A percentile compares a stretch with the other conserved stretches of the same genome.
Conservation (phyloP, 2,329 filamentous ascomycete genomes). For the Colletotrichum phormii region DNA sequence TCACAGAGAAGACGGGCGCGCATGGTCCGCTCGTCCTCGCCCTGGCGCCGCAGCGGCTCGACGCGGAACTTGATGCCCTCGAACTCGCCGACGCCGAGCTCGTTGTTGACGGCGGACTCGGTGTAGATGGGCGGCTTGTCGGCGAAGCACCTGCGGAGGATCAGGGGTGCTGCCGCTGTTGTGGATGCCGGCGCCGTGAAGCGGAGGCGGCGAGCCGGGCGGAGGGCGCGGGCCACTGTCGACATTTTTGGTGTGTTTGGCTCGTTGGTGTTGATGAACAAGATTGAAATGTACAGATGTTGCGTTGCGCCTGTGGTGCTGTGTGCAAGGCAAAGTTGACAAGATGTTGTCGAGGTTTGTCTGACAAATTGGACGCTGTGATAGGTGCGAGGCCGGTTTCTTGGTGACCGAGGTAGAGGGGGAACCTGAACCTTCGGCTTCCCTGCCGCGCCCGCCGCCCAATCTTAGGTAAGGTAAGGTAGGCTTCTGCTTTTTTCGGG, state of each 20-base stretch:
- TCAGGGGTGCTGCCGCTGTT: slow-evolving; percentile 1
- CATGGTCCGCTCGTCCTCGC: slow-evolving; percentile 88
- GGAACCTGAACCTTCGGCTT: background rate
- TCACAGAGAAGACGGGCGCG: slow-evolving; percentile 82
- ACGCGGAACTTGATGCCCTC: slow-evolving; percentile 88
- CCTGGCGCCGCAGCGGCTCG: slow-evolving; percentile 86
- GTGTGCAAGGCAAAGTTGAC: background rate
- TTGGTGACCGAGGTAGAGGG: slow-evolving; percentile 6
- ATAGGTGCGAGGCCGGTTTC: background rate
- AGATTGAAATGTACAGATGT: background rate
- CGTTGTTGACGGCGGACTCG: slow-evolving; percentile 46
- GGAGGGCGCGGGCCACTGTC: slow-evolving; percentile 35
- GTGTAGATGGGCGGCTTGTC: slow-evolving; percentile 42
- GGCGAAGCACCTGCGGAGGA: slow-evolving; percentile 33
- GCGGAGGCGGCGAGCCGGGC: slow-evolving; percentile 37
- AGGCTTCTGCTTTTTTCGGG: background rate
- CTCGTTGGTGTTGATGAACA: background rate
- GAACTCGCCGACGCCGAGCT: slow-evolving; percentile 87
- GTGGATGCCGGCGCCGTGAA: slow-evolving; percentile 34
- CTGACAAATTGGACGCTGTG: background rate
- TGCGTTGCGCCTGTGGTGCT: background rate
- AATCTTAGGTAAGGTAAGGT: background rate
- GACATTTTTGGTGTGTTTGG: slow-evolving; percentile 16
- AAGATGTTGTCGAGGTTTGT: background rate
- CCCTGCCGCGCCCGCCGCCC: background rate